phyloP scores from a whole-genome alignment of 352 stramenopile species.

The Phytophthora pluvialis region DNA sequence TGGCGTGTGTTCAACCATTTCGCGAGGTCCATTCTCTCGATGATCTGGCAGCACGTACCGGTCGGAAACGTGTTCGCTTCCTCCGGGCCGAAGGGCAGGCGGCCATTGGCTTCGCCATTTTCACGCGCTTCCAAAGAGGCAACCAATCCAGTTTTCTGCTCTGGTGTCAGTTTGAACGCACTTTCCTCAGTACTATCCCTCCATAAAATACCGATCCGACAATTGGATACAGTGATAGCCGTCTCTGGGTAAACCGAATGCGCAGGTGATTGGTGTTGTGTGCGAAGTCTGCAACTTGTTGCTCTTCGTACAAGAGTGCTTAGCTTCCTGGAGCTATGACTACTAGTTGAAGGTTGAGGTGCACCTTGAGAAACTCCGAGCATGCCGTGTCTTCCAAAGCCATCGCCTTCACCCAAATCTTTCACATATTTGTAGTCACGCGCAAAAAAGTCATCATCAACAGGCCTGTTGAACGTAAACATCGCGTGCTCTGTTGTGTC shows the following conservation, averaged over 20 bases:
- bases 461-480: conserved; percentile 16
- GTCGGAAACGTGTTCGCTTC: neutral
- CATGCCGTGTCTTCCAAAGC: conserved; percentile 19
- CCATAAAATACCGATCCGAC: conserved; percentile 38
- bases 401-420: conserved; percentile 13
- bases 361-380: neutral
- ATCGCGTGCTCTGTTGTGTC: neutral
- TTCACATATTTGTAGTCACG: conserved; percentile 9
- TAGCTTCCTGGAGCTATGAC: conserved; percentile 9
- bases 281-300: conserved; percentile 1
- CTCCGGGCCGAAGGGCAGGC: too few species aligned
- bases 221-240: conserved; percentile 50
- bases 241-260: conserved; percentile 32
- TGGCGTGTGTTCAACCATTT: conserved; percentile 16
- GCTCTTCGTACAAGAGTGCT: conserved; percentile 8
- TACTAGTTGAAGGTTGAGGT: neutral
- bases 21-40: conserved; percentile 17
- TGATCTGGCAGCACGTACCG: neutral
- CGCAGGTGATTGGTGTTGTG: conserved; percentile 4
- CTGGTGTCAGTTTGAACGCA: neutral
- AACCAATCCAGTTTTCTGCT: neutral
- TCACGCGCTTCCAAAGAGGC: neutral
- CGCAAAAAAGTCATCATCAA: conserved; percentile 21
- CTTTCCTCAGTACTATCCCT: neutral
- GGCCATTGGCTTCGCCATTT: neutral